Conservation (phyloP, 176 grass and related monocot species). For the Hsuehochloa calcarea region DNA sequence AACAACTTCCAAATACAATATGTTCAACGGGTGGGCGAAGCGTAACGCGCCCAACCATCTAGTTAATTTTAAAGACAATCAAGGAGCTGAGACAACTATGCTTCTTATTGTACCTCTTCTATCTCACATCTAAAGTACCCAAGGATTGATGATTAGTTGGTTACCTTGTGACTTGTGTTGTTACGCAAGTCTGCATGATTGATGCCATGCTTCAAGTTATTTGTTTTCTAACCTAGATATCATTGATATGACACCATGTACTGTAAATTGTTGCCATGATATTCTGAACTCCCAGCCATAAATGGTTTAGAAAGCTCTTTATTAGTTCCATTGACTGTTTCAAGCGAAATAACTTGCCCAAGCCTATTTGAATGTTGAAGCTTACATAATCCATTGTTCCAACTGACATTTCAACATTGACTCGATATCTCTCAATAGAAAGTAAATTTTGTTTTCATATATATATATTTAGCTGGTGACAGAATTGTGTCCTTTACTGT, state of each 20-base stretch:
- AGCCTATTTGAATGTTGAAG: not conserved
- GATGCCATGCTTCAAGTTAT: not conserved
- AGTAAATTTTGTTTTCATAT: conserved; percentile 8
- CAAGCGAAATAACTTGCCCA: not conserved
- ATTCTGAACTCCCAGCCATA: not conserved
- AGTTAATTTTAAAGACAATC: conserved; percentile 63
- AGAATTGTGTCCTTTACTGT: not conserved
- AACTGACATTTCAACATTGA: conserved; percentile 3
- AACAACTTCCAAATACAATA: too few species aligned
- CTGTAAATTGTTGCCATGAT: not conserved
- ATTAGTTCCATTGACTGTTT: not conserved
- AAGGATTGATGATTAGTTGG: conserved; percentile 5
- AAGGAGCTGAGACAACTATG: conserved; percentile 86
- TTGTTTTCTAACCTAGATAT: not conserved
- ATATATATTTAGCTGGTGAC: not conserved
- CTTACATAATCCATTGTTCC: not conserved
- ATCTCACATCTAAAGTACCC: not conserved
- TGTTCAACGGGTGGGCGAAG: too few species aligned
- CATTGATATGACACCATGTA: not conserved
- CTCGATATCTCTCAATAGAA: too few species aligned
- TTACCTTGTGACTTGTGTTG: not conserved
- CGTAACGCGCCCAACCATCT: too few species aligned
- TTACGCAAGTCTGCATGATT: not conserved
- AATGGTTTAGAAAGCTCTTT: not conserved
- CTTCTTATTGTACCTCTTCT: conserved; percentile 71